These are phyloP conservation scores for Aciculosporium take DNA, from an alignment of 2,329 filamentous ascomycete genomes.

Conservation along the genomic window DNA sequence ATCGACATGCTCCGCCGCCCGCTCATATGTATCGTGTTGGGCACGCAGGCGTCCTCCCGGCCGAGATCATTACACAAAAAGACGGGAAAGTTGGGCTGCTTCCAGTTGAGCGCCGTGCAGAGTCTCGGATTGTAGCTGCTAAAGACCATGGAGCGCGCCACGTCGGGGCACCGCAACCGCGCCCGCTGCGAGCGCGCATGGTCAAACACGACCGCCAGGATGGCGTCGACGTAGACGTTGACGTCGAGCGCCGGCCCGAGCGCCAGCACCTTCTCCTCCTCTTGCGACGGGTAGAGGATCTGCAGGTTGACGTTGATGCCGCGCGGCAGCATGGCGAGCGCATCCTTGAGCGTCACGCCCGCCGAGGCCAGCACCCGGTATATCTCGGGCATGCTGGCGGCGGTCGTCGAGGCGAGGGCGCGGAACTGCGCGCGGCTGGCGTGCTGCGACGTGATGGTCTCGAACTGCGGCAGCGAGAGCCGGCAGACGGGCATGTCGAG, in stretches of 20 bases:
- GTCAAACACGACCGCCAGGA: conserved; percentile 78
- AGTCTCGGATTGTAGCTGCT: conserved; percentile 83
- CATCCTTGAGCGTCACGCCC: conserved; percentile 67
- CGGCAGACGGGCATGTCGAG: conserved; percentile 73
- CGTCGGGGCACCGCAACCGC: conserved; percentile 51
- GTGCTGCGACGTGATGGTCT: conserved; percentile 32
- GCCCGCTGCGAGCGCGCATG: conserved; percentile 58
- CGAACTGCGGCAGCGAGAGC: conserved; percentile 61
- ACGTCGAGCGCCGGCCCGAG: conserved; percentile 67
- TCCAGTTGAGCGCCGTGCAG: conserved; percentile 95
- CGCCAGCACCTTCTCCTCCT: conserved; percentile 56
- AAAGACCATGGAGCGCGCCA: conserved; percentile 79
- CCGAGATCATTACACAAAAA: conserved; percentile 91
- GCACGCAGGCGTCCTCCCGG: conserved; percentile 33
- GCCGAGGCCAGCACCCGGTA: conserved; percentile 61
- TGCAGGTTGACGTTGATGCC: conserved; percentile 86
- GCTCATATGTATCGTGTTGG: conserved; percentile 33
- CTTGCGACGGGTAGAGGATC: conserved; percentile 65
- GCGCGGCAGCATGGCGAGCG: conserved; percentile 58
- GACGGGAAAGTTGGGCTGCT: conserved; percentile 95
- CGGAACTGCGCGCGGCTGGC: conserved; percentile 29
- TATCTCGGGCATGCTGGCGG: conserved; percentile 45
- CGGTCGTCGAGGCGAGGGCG: conserved; percentile 29
- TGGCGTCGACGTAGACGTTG: conserved; percentile 72
- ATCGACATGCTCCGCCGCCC: conserved; percentile 69